A percentile compares a stretch with the other conserved stretches of the same genome.
Conservation (phyloP, 495 filamentous ascomycete species). For the Talaromyces trachyspermus region DNA sequence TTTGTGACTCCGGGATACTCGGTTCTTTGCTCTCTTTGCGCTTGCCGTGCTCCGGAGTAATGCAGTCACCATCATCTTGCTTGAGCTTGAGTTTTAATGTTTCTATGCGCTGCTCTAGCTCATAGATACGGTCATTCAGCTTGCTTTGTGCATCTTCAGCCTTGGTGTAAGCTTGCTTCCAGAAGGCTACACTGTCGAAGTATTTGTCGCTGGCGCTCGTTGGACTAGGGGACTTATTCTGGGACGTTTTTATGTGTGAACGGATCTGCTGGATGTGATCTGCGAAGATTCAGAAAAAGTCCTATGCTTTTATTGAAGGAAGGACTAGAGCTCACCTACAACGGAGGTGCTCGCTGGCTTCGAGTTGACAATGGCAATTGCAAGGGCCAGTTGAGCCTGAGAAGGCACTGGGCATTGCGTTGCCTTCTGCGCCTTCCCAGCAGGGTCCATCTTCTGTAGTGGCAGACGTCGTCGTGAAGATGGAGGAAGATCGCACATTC, state of each 20-base stretch:
- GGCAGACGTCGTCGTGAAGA: too few relatives aligned
- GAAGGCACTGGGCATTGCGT: conserved; percentile 12
- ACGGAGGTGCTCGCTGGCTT: conserved; percentile 29
- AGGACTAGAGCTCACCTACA: conserved; percentile 22
- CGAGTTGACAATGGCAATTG: conserved; percentile 38
- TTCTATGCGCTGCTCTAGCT: conserved; percentile 31
- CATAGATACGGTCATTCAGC: conserved; percentile 34
- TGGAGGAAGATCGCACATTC: too few relatives aligned
- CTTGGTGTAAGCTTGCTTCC: conserved; percentile 41
- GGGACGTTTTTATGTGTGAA: conserved; percentile 23
- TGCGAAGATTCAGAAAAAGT: conserved; percentile 10
- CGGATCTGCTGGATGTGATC: conserved; percentile 35
- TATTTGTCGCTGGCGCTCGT: conserved; percentile 20
- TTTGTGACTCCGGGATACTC: conserved; percentile 2
- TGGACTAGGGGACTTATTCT: conserved; percentile 6
- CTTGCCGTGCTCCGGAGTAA: conserved; percentile 15
- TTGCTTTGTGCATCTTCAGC: conserved; percentile 38
- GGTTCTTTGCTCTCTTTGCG: conserved; percentile 15
- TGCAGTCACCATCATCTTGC: background rate
- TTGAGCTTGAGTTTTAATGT: conserved; percentile 20
- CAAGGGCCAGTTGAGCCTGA: conserved; percentile 35
- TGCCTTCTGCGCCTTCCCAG: background rate
- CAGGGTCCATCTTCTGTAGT: background rate
- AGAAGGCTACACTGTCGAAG: conserved; percentile 43
- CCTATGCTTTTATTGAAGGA: background rate